Conservation (phyloP, 2,329 filamentous ascomycete genomes). For the Fusarium sp. region DNA sequence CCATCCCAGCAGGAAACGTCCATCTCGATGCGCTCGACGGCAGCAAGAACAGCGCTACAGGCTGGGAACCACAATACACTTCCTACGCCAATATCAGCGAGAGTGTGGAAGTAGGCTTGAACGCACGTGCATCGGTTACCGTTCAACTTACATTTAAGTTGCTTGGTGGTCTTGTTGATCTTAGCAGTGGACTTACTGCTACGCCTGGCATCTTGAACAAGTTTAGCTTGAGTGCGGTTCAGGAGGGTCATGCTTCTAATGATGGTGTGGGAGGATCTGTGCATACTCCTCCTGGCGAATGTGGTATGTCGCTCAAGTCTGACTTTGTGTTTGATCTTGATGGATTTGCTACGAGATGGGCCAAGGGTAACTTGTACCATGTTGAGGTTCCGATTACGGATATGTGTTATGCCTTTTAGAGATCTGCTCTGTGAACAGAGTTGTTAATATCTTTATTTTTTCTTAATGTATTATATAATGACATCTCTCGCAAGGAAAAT, state of each 20-base stretch:
- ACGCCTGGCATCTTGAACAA: slow-evolving; percentile 17
- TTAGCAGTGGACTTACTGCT: slow-evolving; percentile 15
- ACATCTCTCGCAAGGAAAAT: neutral
- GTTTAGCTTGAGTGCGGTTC: slow-evolving; percentile 12
- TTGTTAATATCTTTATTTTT: neutral
- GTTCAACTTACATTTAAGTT: slow-evolving; percentile 16
- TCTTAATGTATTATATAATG: neutral
- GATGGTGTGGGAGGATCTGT: neutral
- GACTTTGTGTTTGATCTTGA: slow-evolving; percentile 21
- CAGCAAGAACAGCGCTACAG: slow-evolving; percentile 10
- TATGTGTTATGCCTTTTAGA: slow-evolving; percentile 10
- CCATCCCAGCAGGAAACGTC: slow-evolving; percentile 10
- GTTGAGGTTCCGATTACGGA: slow-evolving; percentile 14
- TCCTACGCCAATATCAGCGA: slow-evolving; percentile 18
- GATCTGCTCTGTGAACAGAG: too few species aligned
- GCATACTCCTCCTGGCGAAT: neutral
- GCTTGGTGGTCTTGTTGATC: slow-evolving; percentile 13
- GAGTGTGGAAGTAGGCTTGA: slow-evolving; percentile 17
- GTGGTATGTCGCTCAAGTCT: slow-evolving; percentile 15
- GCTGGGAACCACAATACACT: slow-evolving; percentile 15
- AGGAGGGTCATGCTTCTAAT: neutral
- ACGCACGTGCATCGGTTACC: slow-evolving; percentile 7
- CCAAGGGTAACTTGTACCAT: slow-evolving; percentile 16
- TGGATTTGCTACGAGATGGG: slow-evolving; percentile 21
- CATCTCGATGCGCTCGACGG: slow-evolving; percentile 13